Percentiles rank a stretch among this genome's conserved stretches.
phyloP scores from a whole-genome alignment of 2,329 filamentous ascomycete genomes.

The Hypocreales sp. region DNA sequence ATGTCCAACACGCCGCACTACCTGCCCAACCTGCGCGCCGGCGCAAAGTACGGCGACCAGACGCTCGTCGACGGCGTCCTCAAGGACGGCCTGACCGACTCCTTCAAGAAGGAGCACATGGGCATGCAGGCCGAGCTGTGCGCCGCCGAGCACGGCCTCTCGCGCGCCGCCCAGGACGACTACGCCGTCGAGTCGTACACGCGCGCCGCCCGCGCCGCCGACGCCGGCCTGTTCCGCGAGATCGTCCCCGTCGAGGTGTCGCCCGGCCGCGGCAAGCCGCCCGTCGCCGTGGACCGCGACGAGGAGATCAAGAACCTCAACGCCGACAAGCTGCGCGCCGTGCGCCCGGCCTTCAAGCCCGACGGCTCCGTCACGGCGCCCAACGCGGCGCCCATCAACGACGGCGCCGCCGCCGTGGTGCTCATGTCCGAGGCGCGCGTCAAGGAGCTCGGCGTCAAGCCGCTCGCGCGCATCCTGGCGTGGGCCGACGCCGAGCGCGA shows the following conservation, averaged over 20 bases:
- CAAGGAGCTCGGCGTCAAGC: constrained; percentile 80
- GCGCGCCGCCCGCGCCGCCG: constrained; percentile 76
- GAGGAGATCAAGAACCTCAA: constrained; percentile 96
- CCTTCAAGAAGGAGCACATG: constrained; percentile 96
- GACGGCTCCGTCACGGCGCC: constrained; percentile 88
- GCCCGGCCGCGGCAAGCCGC: constrained; percentile 80
- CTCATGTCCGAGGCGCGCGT: constrained; percentile 90
- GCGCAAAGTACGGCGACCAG: constrained; percentile 89
- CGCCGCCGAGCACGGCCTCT: constrained; percentile 66
- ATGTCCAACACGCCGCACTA: constrained; percentile 99
- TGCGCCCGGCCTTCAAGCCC: constrained; percentile 71
- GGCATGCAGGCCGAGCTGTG: constrained; percentile 87
- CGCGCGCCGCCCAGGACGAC: constrained; percentile 76
- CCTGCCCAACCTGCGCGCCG: constrained; percentile 70
- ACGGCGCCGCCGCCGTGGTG: constrained; percentile 83
- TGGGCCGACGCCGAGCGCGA: constrained; percentile 91
- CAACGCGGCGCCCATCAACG: constrained; percentile 91
- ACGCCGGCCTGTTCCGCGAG: constrained; percentile 71
- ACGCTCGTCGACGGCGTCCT: constrained; percentile 79
- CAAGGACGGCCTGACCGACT: constrained; percentile 88
- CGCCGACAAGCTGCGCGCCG: constrained; percentile 64
- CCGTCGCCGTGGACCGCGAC: constrained; percentile 64
- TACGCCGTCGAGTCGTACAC: constrained; percentile 94
- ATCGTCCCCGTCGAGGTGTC: constrained; percentile 82
- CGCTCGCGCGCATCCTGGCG: constrained; percentile 89